A percentile compares a stretch with the other conserved stretches of the same genome.
These are phyloP conservation scores for Kockovaella imperatae DNA, from an alignment of 768 basidiomycete genomes.

Conservation along the genomic window DNA sequence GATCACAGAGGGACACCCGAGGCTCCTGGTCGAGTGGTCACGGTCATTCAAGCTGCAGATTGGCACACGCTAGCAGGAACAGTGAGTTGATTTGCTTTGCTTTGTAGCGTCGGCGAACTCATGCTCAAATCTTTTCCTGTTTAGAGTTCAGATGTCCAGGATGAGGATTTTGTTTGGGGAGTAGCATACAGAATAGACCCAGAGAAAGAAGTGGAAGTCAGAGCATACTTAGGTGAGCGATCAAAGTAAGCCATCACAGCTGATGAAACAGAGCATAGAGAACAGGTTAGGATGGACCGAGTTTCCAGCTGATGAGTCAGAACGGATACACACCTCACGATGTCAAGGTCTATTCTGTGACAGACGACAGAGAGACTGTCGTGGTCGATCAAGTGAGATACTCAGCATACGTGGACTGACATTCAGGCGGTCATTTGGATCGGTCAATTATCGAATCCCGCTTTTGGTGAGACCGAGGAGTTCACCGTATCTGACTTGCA, in stretches of 20 bases:
- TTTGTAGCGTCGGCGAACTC: no score
- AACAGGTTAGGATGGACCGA: constrained; percentile 56
- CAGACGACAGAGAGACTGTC: constrained; percentile 53
- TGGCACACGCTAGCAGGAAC: constrained; percentile 53
- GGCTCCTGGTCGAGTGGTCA: constrained; percentile 82
- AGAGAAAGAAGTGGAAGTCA: constrained; percentile 62
- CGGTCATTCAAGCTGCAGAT: constrained; percentile 75
- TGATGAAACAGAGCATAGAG: constrained; percentile 60
- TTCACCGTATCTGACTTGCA: constrained; percentile 36
- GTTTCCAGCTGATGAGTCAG: constrained; percentile 46
- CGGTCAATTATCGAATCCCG: constrained; percentile 75
- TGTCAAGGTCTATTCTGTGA: constrained; percentile 56
- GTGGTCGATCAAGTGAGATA: constrained; percentile 42
- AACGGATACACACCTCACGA: constrained; percentile 84
- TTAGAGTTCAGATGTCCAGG: not conserved
- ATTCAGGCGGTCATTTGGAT: constrained; percentile 60
- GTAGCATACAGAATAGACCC: constrained; percentile 83
- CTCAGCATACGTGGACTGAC: not conserved
- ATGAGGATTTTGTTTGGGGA: constrained; percentile 73
- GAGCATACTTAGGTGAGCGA: constrained; percentile 67
- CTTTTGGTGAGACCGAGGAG: constrained; percentile 58
- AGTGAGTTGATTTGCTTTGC: constrained; percentile 15
- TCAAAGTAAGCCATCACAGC: constrained; percentile 2
- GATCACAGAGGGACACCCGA: constrained; percentile 88
- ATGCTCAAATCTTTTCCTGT: not conserved